Conservation (phyloP, 75 land plant genomes). For the Sequoia sempervirens region DNA sequence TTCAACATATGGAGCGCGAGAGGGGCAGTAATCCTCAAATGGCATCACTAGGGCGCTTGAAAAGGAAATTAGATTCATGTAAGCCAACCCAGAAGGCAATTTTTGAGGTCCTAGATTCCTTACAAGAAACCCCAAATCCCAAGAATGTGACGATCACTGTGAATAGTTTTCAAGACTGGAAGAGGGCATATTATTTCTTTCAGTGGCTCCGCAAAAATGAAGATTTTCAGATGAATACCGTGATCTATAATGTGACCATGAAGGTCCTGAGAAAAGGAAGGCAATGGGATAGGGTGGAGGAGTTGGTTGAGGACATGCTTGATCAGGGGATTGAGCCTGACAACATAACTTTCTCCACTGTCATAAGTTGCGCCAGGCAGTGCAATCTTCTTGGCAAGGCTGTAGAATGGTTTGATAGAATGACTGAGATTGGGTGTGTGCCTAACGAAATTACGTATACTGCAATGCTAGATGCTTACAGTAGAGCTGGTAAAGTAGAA, state of each 20-base stretch:
- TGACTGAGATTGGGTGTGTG: constrained; percentile 67
- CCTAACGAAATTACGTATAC: constrained; percentile 95
- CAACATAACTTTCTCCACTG: constrained; percentile 87
- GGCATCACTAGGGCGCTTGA: constrained; percentile 24
- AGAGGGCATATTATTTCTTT: constrained; percentile 42
- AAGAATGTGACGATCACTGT: constrained; percentile 52
- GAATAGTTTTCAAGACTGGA: constrained; percentile 53
- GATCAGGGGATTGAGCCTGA: constrained; percentile 44
- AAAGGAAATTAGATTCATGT: constrained; percentile 26
- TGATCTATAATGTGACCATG: constrained; percentile 77
- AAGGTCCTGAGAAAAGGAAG: constrained; percentile 68
- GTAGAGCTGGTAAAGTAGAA: constrained; percentile 53
- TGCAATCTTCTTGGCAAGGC: constrained; percentile 60
- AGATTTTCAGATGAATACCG: constrained; percentile 45
- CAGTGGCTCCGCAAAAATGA: constrained; percentile 54
- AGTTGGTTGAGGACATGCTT: constrained; percentile 71
- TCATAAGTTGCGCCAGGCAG: constrained; percentile 78
- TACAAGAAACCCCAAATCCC: constrained; percentile 28
- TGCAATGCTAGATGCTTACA: constrained; percentile 74
- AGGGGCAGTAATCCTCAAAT: constrained; percentile 19
- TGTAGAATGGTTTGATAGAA: constrained; percentile 84
- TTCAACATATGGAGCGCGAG: constrained; percentile 41
- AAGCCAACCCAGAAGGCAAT: constrained; percentile 17
- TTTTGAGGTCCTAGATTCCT: constrained; percentile 19
- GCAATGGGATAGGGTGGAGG: constrained; percentile 58